Evolutionary conservation across 257 asterid species (phyloP).

Genomic region (Fraxinus anomala): DNA sequence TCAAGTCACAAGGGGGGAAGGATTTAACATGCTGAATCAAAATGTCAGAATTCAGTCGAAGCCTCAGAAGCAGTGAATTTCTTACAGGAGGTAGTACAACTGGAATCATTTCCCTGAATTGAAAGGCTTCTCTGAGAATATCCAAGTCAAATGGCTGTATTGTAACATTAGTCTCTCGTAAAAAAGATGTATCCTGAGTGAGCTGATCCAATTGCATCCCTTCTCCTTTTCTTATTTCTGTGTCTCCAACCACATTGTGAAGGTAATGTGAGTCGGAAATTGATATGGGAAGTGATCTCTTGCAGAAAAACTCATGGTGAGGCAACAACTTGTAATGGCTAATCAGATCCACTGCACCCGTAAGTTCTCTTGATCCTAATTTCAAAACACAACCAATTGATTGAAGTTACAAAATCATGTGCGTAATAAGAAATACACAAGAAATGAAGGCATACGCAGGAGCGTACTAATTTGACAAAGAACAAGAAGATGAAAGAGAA

Average conservation of each 20-base stretch:
- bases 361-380: constrained; percentile 67
- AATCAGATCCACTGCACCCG: constrained; percentile 67
- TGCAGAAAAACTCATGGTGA: constrained; percentile 67
- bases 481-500: no score
- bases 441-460: neutral
- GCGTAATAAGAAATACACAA: neutral
- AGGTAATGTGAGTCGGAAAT: constrained; percentile 66
- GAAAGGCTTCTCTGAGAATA: constrained; percentile 60
- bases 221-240: constrained; percentile 68
- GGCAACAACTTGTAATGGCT: constrained; percentile 60
- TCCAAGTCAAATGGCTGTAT: constrained; percentile 66
- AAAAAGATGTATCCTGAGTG: constrained; percentile 40
- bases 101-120: constrained; percentile 54
- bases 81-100: constrained; percentile 59
- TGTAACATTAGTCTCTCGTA: constrained; percentile 44
- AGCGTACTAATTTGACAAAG: no score
- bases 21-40: constrained; percentile 2
- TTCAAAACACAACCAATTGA: constrained; percentile 20
- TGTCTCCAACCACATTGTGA: constrained; percentile 71
- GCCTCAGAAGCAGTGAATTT: constrained; percentile 9
- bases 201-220: constrained; percentile 70
- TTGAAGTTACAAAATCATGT: constrained; percentile 17
- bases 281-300: constrained; percentile 61
- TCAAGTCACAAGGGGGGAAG: neutral
- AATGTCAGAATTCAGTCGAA: constrained; percentile 4